Evolutionary conservation across 768 basidiomycete species (phyloP).

Genomic region (Pleurotus citrinopileatus): DNA sequence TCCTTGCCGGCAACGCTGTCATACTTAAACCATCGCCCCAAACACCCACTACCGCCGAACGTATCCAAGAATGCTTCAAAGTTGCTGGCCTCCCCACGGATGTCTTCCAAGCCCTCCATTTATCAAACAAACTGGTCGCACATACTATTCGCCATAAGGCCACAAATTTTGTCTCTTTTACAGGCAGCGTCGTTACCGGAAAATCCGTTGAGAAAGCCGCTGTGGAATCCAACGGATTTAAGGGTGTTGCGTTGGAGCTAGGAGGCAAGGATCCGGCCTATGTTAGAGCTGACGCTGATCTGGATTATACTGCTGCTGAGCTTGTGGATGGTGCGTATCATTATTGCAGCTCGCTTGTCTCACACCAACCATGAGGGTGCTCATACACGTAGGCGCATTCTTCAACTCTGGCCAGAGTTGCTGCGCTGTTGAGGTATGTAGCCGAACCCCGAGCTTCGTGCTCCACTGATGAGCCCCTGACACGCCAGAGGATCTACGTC

Average conservation of each 20-base stretch:
- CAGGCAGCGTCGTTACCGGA: slow-evolving; percentile 81
- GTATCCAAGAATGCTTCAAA: slow-evolving; percentile 65
- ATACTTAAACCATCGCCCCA: slow-evolving; percentile 96
- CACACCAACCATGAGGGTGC: too few relatives aligned
- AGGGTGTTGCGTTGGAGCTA: slow-evolving; percentile 87
- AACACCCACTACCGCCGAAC: slow-evolving; percentile 86
- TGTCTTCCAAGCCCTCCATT: slow-evolving; percentile 73
- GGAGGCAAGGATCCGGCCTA: slow-evolving; percentile 99
- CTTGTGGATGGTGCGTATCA: slow-evolving; percentile 77
- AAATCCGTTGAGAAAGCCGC: slow-evolving; percentile 71
- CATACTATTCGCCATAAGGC: slow-evolving; percentile 60
- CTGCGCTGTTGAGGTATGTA: slow-evolving; percentile 80
- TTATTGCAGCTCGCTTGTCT: neutral
- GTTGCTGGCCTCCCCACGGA: slow-evolving; percentile 76
- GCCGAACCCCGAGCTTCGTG: neutral
- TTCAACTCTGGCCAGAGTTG: slow-evolving; percentile 99
- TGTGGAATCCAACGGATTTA: slow-evolving; percentile 65
- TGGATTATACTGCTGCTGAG: slow-evolving; percentile 79
- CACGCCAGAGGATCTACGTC: slow-evolving; percentile 82
- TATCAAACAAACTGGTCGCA: slow-evolving; percentile 60
- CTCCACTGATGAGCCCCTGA: neutral
- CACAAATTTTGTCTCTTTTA: slow-evolving; percentile 87
- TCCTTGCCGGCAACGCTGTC: slow-evolving; percentile 88
- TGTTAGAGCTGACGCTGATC: slow-evolving; percentile 82
- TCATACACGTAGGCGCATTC: slow-evolving; percentile 70